Base-by-base conservation (phyloP, 805 yeast species). In the Nakazawaea holstii region DNA sequence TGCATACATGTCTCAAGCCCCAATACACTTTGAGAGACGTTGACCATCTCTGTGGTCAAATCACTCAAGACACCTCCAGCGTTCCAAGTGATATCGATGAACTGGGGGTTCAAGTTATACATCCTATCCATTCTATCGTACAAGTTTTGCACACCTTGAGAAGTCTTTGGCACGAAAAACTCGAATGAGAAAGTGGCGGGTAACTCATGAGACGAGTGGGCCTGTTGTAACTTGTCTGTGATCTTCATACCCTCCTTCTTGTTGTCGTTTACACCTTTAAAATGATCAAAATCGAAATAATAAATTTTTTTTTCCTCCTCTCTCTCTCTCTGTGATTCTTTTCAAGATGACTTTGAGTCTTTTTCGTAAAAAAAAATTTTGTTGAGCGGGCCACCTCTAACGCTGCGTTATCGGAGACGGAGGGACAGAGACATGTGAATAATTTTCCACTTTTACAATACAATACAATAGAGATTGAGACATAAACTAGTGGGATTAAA, bases 1-100 rank as follows among this genome's bases (percentile, higher is more conserved):
- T 94, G 99, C 97, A 94, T 91, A 64, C 98, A 94, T 0, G 98
- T 92, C 59, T 92, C 98, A 51, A 92, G 71, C 8, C 97, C 97
- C 47, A 91, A 72, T 2, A 89, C 91, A 2, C 91, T 82, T 56
- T 91, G 96, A 0, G 97, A 80, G 2, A 95, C 89, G 55, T 89
- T 79, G 5, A 94, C 95, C 78, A 94, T 84, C 55, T 94, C 98
- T 32, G 90, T 85, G 24, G 99, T 90, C 53, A 90, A 69, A 38
- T 81, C 80, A 6, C 95, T 82, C 43, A 85, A 67, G 41, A 95
- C 76, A 6, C 98, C 98, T 36, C 99, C 99, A 3, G 99, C 99
- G 60, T 92, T 92, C 99, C 99, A 94, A 1, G 99, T 94, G 53
- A 94, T 87, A 62, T 94, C 99, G 50, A 94, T 82, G 65, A 94